Conservation (phyloP, 345 rosid genomes). For the Cardamine resedifolia region DNA sequence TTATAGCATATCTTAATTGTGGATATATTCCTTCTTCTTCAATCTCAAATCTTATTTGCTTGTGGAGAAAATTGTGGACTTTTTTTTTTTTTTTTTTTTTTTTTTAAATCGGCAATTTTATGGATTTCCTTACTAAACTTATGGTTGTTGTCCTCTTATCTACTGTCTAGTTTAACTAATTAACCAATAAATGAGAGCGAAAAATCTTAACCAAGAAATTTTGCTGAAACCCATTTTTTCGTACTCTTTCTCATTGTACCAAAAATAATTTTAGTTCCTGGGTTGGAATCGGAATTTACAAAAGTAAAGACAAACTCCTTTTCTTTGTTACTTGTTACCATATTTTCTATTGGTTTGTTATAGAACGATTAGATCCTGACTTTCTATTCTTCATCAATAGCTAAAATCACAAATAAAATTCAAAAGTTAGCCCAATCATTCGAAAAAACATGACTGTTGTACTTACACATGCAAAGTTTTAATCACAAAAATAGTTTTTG, state of each 20-base stretch:
- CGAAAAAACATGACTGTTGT: not conserved
- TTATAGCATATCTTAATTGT: not conserved
- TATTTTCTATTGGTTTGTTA: conserved; percentile 18
- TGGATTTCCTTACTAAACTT: too few relatives aligned
- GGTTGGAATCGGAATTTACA: conserved; percentile 13
- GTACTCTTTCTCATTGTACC: not conserved
- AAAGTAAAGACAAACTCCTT: not conserved
- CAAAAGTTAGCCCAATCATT: not conserved
- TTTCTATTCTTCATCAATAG: conserved; percentile 8
- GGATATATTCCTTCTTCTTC: too few relatives aligned
- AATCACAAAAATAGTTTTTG: not conserved
- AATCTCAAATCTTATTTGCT: not conserved
- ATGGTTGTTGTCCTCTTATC: too few relatives aligned
- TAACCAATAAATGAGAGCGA: too few relatives aligned
- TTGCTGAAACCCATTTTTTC: not conserved
- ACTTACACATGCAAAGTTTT: not conserved
- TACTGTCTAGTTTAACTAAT: too few relatives aligned
- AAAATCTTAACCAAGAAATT: too few relatives aligned
- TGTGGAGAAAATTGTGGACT: not conserved
- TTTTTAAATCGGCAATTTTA: too few relatives aligned
- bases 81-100: too few relatives aligned
- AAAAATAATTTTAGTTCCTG: not conserved
- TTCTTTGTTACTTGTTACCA: conserved; percentile 1
- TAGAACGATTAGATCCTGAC: not conserved
- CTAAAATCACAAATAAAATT: not conserved